Evolutionary conservation across 495 filamentous ascomycete genomes (phyloP), one percentile per base, ranked within the genome.

Genomic region (Penicillium verhagenii): DNA sequence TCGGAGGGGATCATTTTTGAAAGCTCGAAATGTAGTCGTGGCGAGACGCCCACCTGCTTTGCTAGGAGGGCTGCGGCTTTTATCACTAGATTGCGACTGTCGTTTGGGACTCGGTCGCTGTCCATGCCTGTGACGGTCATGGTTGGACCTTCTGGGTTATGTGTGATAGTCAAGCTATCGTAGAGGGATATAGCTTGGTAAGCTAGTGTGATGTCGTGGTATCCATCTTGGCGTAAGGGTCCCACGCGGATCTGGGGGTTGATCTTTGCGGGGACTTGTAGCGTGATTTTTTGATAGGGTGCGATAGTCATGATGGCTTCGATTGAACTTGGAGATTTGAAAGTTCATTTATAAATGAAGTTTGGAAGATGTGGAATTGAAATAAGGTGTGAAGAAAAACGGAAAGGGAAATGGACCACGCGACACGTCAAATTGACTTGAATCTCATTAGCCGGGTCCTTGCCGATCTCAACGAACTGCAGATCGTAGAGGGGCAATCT

Each of bases 161-260:
- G 25, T 1, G 52, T 39, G 48, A 54, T 29, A 0, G 43, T 54
- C 14, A 54, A 16, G 13, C 25, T 40, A 18, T 54, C 52, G 40
- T 48, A 54, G 8, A 54, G 43, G 23, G 52, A 54, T 26, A 54
- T 47, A 13, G 52, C 52, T 25, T 54, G 52, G n/a, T 54, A 54
- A 2, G 33, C 52, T 14, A 54, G 28, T 14, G 44, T 54, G 6
- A 54, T 40, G 48, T 54, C 52, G n/a, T 54, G 52, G 26, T 54
- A 54, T 28, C 52, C 52, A 47, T 54, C 52, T 31, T 54, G 3
- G 20, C 44, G 52, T 13, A 48, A 33, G 8, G 52, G 52, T 11
- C 52, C 52, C 28, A 54, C 52, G 6, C 52, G 44, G 31, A 54
- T 40, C 16, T 54, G 52, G 14, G 52, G 52, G 31, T 54, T 54